Percentiles rank a stretch among this genome's conserved stretches.
Evolutionary conservation across 2,329 filamentous ascomycete species (phyloP).

Genomic region (Fusarium robinianum): DNA sequence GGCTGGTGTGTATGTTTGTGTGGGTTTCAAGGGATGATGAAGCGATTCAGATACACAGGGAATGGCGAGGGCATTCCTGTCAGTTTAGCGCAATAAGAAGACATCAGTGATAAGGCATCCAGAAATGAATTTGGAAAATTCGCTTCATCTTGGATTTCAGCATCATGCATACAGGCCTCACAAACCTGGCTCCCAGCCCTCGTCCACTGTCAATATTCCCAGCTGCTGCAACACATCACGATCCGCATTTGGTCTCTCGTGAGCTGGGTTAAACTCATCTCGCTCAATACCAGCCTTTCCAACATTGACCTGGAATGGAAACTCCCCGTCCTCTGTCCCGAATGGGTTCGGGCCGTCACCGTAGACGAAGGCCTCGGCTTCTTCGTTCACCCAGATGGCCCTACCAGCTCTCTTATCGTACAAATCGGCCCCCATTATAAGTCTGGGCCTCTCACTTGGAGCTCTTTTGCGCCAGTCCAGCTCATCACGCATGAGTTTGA

Average conservation of each 20-base stretch:
- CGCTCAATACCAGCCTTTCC: background rate
- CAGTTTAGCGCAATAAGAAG: no score
- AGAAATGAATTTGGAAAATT: no score
- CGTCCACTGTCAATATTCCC: no score
- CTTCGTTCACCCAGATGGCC: background rate
- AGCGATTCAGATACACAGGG: no score
- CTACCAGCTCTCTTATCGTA: fast-evolving
- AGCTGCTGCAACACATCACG: background rate
- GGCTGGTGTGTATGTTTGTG: constrained; percentile 1
- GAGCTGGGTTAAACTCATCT: background rate
- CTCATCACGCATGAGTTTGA: constrained; percentile 6
- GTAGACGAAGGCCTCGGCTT: constrained; percentile 1
- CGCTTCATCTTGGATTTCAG: no score
- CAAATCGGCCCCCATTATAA: background rate
- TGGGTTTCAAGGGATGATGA: no score
- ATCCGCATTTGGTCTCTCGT: background rate
- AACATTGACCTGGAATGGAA: background rate
- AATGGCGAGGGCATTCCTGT: no score
- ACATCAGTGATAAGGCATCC: no score
- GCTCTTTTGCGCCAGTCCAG: constrained; percentile 11
- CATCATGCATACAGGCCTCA: no score
- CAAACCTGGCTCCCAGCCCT: no score
- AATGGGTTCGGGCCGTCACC: constrained; percentile 7
- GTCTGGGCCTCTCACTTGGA: background rate
- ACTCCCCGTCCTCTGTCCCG: background rate